A percentile compares a stretch with the other conserved stretches of the same genome.
Evolutionary conservation across 768 basidiomycete genomes (phyloP).

Genomic region (Lenzites betulinus): DNA sequence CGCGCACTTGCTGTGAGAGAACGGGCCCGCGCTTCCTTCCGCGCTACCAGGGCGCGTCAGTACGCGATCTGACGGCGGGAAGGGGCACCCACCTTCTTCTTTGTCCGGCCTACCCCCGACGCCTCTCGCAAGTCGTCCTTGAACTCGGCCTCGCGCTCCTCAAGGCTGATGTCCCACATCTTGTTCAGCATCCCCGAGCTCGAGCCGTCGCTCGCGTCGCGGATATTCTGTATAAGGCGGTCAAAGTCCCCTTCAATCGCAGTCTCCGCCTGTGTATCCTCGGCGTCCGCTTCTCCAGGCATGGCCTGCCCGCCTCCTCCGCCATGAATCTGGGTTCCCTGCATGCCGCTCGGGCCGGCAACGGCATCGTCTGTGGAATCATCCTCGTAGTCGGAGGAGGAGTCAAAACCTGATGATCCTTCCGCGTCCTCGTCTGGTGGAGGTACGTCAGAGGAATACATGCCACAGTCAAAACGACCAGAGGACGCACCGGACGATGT

Average conservation of each 20-base stretch:
- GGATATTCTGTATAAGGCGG: constrained; percentile 68
- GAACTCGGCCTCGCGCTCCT: constrained; percentile 69
- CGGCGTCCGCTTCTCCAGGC: constrained; percentile 5
- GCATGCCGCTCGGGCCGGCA: not conserved
- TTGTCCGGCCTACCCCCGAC: constrained; percentile 65
- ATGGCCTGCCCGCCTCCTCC: not conserved
- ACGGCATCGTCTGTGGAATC: not conserved
- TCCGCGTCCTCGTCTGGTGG: constrained; percentile 14
- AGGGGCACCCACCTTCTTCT: constrained; percentile 44
- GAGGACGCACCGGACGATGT: constrained; percentile 5
- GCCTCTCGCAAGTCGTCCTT: constrained; percentile 73
- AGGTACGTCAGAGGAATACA: not conserved
- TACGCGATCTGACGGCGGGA: too few species aligned
- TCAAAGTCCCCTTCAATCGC: constrained; percentile 61
- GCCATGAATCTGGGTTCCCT: too few species aligned
- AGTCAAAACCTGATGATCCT: constrained; percentile 9
- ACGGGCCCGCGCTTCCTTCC: constrained; percentile 56
- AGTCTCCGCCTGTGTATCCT: constrained; percentile 27
- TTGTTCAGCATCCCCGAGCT: constrained; percentile 51
- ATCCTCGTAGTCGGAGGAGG: constrained; percentile 6
- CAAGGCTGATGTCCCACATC: constrained; percentile 75
- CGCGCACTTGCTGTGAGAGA: constrained; percentile 69
- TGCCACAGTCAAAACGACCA: too few species aligned
- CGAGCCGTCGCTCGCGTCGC: constrained; percentile 49
- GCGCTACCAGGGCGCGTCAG: constrained; percentile 18